These are phyloP conservation scores for Salix caprea DNA, from an alignment of 345 rosid species.

Conservation along the genomic window DNA sequence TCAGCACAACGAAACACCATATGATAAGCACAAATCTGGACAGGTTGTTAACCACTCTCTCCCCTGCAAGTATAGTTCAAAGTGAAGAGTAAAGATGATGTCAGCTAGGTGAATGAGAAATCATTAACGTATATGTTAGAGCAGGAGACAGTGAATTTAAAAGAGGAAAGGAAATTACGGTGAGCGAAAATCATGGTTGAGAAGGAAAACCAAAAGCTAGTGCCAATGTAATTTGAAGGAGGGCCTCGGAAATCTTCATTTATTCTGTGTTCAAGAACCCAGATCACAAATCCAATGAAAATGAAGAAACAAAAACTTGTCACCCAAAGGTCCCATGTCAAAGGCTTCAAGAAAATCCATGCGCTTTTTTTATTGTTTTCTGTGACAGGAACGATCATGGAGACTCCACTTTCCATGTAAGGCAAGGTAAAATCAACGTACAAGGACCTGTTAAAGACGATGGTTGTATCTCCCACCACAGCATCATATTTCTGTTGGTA, in stretches of 20 bases:
- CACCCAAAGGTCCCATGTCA: constrained; percentile 61
- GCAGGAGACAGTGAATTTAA: background rate
- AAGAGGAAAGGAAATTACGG: background rate
- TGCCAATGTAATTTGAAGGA: constrained; percentile 35
- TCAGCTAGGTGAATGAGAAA: background rate
- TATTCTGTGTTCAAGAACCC: constrained; percentile 67
- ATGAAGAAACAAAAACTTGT: constrained; percentile 46
- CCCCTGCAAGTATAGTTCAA: constrained; percentile 34
- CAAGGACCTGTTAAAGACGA: constrained; percentile 37
- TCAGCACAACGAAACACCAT: constrained; percentile 67
- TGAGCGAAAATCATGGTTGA: constrained; percentile 60
- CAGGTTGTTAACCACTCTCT: constrained; percentile 50
- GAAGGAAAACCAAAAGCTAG: constrained; percentile 71
- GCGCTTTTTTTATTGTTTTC: constrained; percentile 34
- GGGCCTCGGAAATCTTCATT: constrained; percentile 66
- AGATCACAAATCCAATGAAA: constrained; percentile 51
- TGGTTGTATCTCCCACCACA: constrained; percentile 63
- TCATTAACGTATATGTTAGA: too few relatives aligned
- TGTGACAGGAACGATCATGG: constrained; percentile 56
- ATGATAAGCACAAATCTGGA: constrained; percentile 43
- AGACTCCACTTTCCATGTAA: constrained; percentile 58
- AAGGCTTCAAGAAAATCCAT: constrained; percentile 67
- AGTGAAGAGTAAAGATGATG: too few relatives aligned
- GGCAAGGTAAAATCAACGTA: constrained; percentile 65
- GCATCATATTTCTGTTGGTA: constrained; percentile 32